Evolutionary conservation across 2,329 filamentous ascomycete genomes (phyloP), one percentile per base, ranked within the genome.

Genomic region (Claviceps maximensis): DNA sequence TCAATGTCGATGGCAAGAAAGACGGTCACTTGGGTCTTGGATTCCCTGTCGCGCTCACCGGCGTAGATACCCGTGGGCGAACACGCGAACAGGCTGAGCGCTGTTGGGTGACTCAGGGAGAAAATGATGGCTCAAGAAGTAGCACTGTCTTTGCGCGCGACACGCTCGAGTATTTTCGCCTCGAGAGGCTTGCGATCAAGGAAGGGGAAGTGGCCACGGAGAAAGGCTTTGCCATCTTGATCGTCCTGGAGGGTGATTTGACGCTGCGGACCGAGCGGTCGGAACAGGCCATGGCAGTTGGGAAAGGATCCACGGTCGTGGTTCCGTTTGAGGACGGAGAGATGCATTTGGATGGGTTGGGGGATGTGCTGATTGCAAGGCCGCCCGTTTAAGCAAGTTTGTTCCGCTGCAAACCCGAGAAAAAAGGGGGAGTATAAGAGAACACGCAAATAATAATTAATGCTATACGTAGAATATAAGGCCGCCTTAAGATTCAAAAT

Each of bases 1-100:
- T 58, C 23, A 46, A 49, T 1, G 55, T 58, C 33, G 51, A 60
- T 19, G 57, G 58, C 2, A 46, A 36, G 12, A 52, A 53, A 19
- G 50, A 56, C 9, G 57, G 56, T 9, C 58, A 60, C 23, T 50
- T 59, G 12, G 58, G 57, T 3, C 50, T 58, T 15, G 58, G 54
- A 3, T 60, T 57, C 15, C 42, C 47, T 19, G 56, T 53, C 12
- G 57, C 59, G 2, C 54, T 58, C n/a, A 58, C 57, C 3, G 57
- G 56, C 4, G 55, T 59, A 1, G 50, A 60, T 12, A 53, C 36
- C 2, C 49, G 38, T 19, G 46, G 50, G 1, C n/a, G 52, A 2
- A 53, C 55, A 4, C 49, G 42, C 17, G 55, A 55, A 27, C 53
- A 60, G 21, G 49, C 53, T 4, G 27, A 51, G 40, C 36, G 31